Evolutionary conservation across 805 yeast species (phyloP), one percentile per base, ranked within the genome.

Genomic region (Lipomyces orientalis): DNA sequence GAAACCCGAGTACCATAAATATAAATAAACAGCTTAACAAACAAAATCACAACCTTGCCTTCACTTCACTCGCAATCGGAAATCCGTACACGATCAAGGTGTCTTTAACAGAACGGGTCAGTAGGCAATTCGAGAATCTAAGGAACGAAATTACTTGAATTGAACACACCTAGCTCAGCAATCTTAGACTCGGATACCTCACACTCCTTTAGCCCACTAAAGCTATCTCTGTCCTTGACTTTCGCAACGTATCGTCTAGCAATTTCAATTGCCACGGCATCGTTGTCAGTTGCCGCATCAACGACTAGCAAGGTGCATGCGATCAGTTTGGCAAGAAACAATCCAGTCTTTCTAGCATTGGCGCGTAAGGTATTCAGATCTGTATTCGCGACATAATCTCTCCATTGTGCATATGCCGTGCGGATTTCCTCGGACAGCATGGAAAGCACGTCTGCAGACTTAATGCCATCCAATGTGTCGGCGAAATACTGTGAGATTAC

Each of bases 251-350:
- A 64, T 4, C 72, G 63, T 4, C 58, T 58, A 4, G 72, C 63
- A 8, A 66, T 49, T 25, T 66, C 72, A 5, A 58, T 46, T 6
- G 71, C 69, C 14, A 51, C 51, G 6, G 46, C 46, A 39, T 69
- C 68, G 52, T 51, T 43, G 58, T 69, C 72, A 4, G 62, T 31
- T 10, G 69, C 69, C 1, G 68, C 65, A 55, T 69, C 72, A 19
- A 61, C 60, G 31, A 54, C 25, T 4, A 67, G 60, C 43, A 69
- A 37, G 12, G 68, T 49, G 19, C 64, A 16, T 14, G 60, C 14
- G 4, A 69, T 19, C 4, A 66, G 6, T 25, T 69, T 66, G 5
- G 66, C 71, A 14, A 69, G 33, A 16, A 19, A 46, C 19, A 69
- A 62, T 35, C 60, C 51, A 1, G 64, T 31, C 4, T 46, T 25